phyloP scores from a whole-genome alignment of 169 alveolate species.

The Cytauxzoon felis region DNA sequence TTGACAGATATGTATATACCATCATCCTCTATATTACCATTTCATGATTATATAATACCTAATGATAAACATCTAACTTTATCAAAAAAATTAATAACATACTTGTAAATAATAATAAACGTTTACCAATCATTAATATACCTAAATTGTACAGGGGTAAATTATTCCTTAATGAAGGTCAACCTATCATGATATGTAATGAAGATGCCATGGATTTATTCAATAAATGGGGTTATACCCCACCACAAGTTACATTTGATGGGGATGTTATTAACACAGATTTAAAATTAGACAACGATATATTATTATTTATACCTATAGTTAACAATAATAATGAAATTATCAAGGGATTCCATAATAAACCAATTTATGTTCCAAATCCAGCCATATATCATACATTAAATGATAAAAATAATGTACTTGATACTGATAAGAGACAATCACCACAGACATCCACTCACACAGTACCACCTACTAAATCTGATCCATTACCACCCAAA shows the following conservation, averaged over 20 bases:
- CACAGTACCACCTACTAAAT: background rate
- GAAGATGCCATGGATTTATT: slow-evolving; percentile 67
- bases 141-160: slow-evolving; percentile 71
- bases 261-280: slow-evolving; percentile 63
- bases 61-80: slow-evolving; percentile 51
- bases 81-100: slow-evolving; percentile 60
- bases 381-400: slow-evolving; percentile 68
- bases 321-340: slow-evolving; percentile 39
- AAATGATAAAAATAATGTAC: background rate
- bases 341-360: slow-evolving; percentile 66
- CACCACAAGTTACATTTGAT: slow-evolving; percentile 65
- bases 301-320: slow-evolving; percentile 26
- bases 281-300: slow-evolving; percentile 27
- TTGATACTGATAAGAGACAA: background rate
- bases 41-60: slow-evolving; percentile 57
- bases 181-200: slow-evolving; percentile 73
- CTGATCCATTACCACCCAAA: too few relatives aligned
- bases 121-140: slow-evolving; percentile 69
- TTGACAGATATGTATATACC: slow-evolving; percentile 59
- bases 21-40: slow-evolving; percentile 50
- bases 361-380: slow-evolving; percentile 71
- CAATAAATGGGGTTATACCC: slow-evolving; percentile 65
- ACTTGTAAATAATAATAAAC: slow-evolving; percentile 44
- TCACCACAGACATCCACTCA: background rate
- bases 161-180: slow-evolving; percentile 59